phyloP scores from a whole-genome alignment of 2,329 filamentous ascomycete genomes.

The Colletotrichum sp. region DNA sequence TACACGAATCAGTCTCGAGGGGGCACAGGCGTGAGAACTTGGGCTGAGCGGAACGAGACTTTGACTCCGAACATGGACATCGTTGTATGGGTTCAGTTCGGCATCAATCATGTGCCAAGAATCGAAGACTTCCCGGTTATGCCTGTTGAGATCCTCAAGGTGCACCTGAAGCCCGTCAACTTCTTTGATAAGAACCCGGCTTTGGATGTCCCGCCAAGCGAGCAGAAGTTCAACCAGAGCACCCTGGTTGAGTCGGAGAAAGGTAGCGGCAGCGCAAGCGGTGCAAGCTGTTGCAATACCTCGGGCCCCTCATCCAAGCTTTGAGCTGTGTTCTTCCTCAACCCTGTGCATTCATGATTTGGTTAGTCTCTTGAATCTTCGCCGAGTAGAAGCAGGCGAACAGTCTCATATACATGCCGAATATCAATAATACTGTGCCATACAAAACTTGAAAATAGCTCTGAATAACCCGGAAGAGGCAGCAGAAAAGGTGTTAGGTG shows the following conservation, averaged over 20 bases:
- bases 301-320: neutral
- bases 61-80: conserved; percentile 5
- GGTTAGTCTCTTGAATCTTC: neutral
- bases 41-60: conserved; percentile 10
- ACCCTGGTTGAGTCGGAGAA: conserved; percentile 2
- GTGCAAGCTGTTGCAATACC: neutral
- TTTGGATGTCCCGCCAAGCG: conserved; percentile 32
- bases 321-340: neutral
- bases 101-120: conserved; percentile 59
- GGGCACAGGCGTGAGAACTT: conserved; percentile 5
- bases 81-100: conserved; percentile 61
- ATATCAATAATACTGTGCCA: neutral
- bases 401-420: neutral
- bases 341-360: neutral
- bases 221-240: conserved; percentile 17
- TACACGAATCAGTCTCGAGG: conserved; percentile 18
- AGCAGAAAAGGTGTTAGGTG: neutral
- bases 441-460: neutral
- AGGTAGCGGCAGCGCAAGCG: neutral
- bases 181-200: conserved; percentile 59
- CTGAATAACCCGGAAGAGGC: neutral
- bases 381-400: neutral
- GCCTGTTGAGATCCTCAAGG: conserved; percentile 60
- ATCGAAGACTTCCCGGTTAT: conserved; percentile 65
- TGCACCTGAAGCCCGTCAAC: conserved; percentile 53